Base-by-base conservation (phyloP, 2,329 filamentous ascomycete genomes). In the Paracoccidioides lutzii region DNA sequence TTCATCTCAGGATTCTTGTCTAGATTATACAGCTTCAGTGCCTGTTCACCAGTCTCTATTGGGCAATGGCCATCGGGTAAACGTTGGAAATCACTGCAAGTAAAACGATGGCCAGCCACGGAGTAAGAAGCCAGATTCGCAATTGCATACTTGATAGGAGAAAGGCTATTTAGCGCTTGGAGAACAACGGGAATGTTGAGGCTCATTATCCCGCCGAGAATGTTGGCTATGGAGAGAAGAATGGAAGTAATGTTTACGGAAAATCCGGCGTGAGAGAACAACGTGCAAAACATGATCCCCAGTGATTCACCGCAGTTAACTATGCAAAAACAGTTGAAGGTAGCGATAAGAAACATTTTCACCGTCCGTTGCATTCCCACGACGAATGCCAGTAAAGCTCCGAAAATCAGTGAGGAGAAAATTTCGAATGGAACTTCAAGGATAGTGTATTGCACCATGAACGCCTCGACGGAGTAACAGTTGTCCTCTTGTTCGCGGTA, bases 201-300 rank as follows among this genome's bases (percentile, higher is more conserved):
- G 56, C 81, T 85, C 67, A 90, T 78, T 38, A 89, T 75, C 0
- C 86, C 86, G 0, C 80, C 79, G 77, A 90, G 86, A 64, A 82
- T 79, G 62, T 84, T 84, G 0, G 85, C 82, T 6, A 90, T 78
- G 0, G 81, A 83, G 3, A 90, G 74, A 15, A 90, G 75, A 44
- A 88, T 78, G 0, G 79, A 82, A 60, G 84, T 88, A 55, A 88
- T 70, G 61, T 87, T 88, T 57, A 90, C 81, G 0, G 85, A 84
- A 66, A 90, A 90, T 1, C 87, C 87, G 0, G 84, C 86, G 64
- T 90, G 85, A 38, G 73, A 72, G 66, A 89, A 87, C 7, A 90
- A 71, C 0, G 85, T 89, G 71, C 88, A 88, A 74, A 90, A 90
- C 72, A 88, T 82, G 64, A 90, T 89, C 0, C 87, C 86, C 0